Evolutionary conservation across 257 asterid species (phyloP).

Genomic region (Rehmannia glutinosa): DNA sequence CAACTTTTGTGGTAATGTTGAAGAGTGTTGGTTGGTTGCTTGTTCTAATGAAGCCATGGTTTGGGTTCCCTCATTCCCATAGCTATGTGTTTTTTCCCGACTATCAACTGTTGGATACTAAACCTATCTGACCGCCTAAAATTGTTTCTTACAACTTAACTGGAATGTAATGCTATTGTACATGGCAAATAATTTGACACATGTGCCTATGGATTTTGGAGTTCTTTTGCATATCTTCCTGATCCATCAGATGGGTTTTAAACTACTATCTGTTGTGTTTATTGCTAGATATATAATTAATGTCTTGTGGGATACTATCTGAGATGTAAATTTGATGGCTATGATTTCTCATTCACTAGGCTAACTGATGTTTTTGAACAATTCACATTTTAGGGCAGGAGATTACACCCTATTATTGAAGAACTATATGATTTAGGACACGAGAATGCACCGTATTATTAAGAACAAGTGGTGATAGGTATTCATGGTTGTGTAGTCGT

Average conservation of each 20-base stretch:
- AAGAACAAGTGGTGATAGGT: no score
- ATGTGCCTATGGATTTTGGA: neutral
- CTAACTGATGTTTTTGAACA: no score
- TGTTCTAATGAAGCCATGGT: neutral
- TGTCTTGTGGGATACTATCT: neutral
- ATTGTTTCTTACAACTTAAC: neutral
- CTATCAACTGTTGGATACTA: neutral
- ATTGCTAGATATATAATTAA: neutral
- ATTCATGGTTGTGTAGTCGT: no score
- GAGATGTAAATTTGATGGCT: neutral
- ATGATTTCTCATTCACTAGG: no score
- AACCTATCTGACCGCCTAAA: neutral
- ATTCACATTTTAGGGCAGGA: no score
- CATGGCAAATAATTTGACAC: neutral
- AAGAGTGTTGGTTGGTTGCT: neutral
- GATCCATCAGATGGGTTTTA: neutral
- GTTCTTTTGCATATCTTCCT: neutral
- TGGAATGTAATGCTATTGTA: no score
- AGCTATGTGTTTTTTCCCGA: neutral
- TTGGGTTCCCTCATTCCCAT: neutral
- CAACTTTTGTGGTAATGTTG: neutral
- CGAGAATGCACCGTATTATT: no score
- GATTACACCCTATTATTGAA: no score
- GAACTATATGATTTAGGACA: no score
- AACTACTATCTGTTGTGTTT: neutral